Conservation (phyloP, 202 grass and related monocot genomes). For the Dendrocalamus latiflorus region DNA sequence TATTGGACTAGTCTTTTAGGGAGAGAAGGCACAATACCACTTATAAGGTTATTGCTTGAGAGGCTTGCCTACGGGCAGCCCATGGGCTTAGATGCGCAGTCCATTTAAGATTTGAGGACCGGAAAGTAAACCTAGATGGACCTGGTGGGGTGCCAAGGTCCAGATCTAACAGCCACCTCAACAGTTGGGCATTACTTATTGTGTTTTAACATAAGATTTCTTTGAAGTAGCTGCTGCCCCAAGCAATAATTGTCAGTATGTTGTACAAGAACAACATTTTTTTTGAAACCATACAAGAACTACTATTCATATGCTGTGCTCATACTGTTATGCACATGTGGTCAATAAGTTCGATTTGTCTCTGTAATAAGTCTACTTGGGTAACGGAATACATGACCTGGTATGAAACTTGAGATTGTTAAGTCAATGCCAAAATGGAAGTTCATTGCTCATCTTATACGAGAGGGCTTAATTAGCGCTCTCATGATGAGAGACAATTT, state of each 20-base stretch:
- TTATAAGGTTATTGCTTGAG: too few species aligned
- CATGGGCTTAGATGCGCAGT: too few species aligned
- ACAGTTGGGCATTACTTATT: neutral
- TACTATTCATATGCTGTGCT: neutral
- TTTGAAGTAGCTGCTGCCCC: neutral
- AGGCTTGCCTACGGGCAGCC: too few species aligned
- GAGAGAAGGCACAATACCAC: too few species aligned
- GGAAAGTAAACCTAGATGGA: too few species aligned
- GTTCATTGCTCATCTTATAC: neutral
- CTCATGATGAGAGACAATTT: neutral
- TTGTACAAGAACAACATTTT: neutral
- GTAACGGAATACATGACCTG: neutral
- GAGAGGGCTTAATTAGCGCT: neutral
- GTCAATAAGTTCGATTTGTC: neutral
- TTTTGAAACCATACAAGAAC: too few species aligned
- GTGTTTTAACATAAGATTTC: neutral
- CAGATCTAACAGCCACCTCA: too few species aligned
- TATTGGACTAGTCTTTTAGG: too few species aligned
- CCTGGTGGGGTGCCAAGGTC: too few species aligned
- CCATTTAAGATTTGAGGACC: too few species aligned
- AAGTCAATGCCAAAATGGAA: neutral
- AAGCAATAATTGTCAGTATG: neutral
- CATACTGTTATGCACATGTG: neutral
- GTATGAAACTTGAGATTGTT: neutral
- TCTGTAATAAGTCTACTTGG: neutral